Percentiles rank a stretch among this genome's conserved stretches.
phyloP scores from a whole-genome alignment of 805 yeast genomes.

The Monosporozyma unispora region DNA sequence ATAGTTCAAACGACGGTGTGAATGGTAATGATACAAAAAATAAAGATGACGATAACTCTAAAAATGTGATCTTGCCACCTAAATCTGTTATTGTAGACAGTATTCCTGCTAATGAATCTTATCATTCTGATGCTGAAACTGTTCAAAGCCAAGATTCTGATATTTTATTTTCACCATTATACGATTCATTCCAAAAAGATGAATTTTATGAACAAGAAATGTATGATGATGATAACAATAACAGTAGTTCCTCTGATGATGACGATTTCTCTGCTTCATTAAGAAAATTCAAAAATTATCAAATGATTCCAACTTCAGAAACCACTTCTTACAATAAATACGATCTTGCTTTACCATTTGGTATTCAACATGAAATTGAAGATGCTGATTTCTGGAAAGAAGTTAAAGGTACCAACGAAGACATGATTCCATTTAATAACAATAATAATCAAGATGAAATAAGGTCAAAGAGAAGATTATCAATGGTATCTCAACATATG shows the following conservation, averaged over 20 bases:
- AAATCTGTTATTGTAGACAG: constrained; percentile 8
- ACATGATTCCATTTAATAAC: constrained; percentile 12
- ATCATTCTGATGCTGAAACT: constrained; percentile 7
- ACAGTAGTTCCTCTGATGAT: not conserved
- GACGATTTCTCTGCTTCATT: not conserved
- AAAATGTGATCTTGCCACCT: not conserved
- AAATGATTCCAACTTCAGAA: not conserved
- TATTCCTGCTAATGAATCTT: constrained; percentile 6
- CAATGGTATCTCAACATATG: constrained; percentile 1
- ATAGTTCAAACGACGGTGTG: not conserved
- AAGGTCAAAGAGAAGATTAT: constrained; percentile 3
- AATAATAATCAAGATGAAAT: not conserved
- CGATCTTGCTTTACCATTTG: not conserved
- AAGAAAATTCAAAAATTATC: constrained; percentile 3
- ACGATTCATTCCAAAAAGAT: constrained; percentile 7
- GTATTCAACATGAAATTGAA: not conserved
- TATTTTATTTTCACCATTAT: constrained; percentile 22
- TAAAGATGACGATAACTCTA: not conserved
- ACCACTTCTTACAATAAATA: not conserved
- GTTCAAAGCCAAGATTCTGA: constrained; percentile 13
- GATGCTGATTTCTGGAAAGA: constrained; percentile 30
- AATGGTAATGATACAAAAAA: not conserved
- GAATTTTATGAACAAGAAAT: constrained; percentile 17
- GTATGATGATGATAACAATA: constrained; percentile 5
- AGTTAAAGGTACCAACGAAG: constrained; percentile 22